Conservation (phyloP, 2,329 filamentous ascomycete genomes). For the Cordyceps pruinosa region DNA sequence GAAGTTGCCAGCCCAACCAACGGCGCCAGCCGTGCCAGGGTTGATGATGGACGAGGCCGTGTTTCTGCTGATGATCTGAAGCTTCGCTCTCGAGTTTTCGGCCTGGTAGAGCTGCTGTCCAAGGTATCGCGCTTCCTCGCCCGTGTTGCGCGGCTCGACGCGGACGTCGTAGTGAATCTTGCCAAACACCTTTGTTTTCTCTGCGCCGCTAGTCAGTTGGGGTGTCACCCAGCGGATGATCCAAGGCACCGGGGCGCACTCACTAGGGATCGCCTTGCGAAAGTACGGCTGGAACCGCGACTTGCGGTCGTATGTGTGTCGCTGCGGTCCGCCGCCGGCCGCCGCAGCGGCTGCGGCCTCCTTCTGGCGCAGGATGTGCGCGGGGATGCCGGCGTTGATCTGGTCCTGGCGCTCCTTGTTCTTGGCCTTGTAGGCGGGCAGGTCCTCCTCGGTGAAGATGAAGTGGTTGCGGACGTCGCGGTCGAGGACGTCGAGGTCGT, state of each 20-base stretch:
- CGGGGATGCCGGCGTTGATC: conserved; percentile 51
- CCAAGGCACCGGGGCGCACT: conserved; percentile 24
- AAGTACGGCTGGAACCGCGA: conserved; percentile 52
- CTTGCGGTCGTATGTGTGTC: conserved; percentile 39
- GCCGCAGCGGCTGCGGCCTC: conserved; percentile 15
- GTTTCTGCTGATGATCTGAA: conserved; percentile 43
- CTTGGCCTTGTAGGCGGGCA: conserved; percentile 48
- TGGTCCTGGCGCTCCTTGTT: conserved; percentile 50
- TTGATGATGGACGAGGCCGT: conserved; percentile 49
- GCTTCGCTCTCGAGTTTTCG: conserved; percentile 42
- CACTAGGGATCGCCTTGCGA: conserved; percentile 68
- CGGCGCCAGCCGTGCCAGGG: conserved; percentile 38
- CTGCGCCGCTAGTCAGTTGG: conserved; percentile 35
- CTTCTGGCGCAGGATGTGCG: conserved; percentile 44
- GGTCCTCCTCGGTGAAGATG: conserved; percentile 88
- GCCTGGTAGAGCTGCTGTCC: conserved; percentile 48
- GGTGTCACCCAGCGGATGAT: neutral
- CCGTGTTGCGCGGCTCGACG: conserved; percentile 64
- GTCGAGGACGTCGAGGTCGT: conserved; percentile 65
- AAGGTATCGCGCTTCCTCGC: conserved; percentile 59
- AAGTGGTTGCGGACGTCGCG: conserved; percentile 73
- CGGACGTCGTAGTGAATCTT: conserved; percentile 70
- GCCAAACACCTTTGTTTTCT: conserved; percentile 71
- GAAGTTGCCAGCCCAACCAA: conserved; percentile 39
- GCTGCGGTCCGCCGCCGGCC: conserved; percentile 31